Evolutionary conservation across 176 grass and related monocot genomes (phyloP).

Genomic region (bread wheat (Triticum aestivum)): DNA sequence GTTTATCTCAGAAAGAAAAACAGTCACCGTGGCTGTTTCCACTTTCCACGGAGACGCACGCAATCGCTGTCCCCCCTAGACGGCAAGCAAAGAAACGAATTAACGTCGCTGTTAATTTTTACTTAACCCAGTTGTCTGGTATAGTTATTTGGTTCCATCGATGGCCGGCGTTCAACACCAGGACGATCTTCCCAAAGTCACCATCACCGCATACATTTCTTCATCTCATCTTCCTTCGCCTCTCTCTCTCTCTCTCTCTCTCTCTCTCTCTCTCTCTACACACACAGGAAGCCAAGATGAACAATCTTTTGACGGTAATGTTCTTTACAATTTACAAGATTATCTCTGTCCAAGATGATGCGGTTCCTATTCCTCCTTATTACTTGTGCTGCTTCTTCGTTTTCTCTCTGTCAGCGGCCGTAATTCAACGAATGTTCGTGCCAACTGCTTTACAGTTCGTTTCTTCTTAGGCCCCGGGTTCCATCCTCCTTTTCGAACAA

Average conservation of each 20-base stretch:
- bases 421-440: background rate
- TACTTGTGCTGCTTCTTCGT: background rate
- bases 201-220: background rate
- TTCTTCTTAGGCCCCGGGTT: background rate
- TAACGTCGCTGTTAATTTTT: conserved; percentile 28
- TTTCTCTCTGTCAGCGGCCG: background rate
- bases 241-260: background rate
- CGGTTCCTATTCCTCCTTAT: background rate
- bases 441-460: background rate
- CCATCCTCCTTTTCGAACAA: background rate
- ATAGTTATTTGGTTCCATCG: conserved; percentile 41
- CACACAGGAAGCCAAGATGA: conserved; percentile 30
- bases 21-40: background rate
- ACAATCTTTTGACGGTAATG: conserved; percentile 66
- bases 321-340: background rate
- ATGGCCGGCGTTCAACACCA: conserved; percentile 36
- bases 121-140: conserved; percentile 18
- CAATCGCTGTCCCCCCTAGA: background rate
- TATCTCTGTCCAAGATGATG: background rate
- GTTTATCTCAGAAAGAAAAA: too few relatives aligned
- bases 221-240: background rate
- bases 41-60: background rate
- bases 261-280: background rate
- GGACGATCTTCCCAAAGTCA: conserved; percentile 2
- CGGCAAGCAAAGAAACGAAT: background rate